These are phyloP conservation scores for Fusarium coicis DNA, from an alignment of 2,329 filamentous ascomycete species.

Conservation along the genomic window DNA sequence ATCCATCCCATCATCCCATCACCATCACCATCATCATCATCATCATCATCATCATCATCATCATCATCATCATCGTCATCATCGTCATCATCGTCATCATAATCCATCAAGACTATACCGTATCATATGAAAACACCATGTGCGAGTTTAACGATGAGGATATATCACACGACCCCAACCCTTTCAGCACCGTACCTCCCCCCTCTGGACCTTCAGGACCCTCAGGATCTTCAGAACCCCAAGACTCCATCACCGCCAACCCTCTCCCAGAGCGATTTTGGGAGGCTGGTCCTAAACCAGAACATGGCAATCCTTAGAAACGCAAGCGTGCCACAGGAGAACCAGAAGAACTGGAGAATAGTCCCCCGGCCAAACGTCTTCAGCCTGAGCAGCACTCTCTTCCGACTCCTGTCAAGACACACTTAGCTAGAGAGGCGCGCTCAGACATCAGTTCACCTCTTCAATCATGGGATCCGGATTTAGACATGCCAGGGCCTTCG, in stretches of 20 bases:
- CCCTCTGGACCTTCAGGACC: neutral
- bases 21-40: neutral
- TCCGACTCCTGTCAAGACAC: neutral
- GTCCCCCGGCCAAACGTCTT: neutral
- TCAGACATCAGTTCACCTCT: no score
- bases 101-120: neutral
- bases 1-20: neutral
- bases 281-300: neutral
- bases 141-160: neutral
- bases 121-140: neutral
- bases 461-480: no score
- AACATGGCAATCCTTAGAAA: neutral
- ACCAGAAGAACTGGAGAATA: neutral
- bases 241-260: neutral
- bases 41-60: no score
- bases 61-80: neutral
- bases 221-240: neutral
- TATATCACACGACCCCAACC: neutral
- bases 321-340: neutral
- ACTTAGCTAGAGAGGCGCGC: no score
- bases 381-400: neutral
- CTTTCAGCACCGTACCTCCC: neutral
- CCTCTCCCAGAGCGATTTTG: neutral
- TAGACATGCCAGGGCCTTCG: no score
- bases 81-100: neutral